Percentiles rank a stretch among this genome's conserved stretches.
These are phyloP conservation scores for Dioscorea dumetorum DNA, from an alignment of 106 monocot genomes.

Conservation along the genomic window DNA sequence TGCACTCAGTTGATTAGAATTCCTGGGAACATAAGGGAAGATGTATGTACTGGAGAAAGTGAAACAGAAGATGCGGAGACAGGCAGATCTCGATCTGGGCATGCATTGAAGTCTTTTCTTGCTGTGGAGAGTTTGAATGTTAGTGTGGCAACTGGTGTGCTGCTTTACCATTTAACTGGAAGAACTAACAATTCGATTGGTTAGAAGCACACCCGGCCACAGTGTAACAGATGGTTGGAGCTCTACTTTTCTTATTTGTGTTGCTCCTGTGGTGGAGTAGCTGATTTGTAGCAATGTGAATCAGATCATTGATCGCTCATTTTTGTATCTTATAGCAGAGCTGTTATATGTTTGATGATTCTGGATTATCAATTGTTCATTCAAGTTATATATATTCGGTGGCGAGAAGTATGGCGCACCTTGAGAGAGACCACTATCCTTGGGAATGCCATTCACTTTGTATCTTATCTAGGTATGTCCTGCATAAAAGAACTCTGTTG, in stretches of 20 bases:
- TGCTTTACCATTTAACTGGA: constrained; percentile 81
- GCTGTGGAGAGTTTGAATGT: constrained; percentile 99
- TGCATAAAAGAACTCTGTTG: too few species aligned
- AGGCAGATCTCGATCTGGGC: constrained; percentile 8
- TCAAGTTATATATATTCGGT: too few species aligned
- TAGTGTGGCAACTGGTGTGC: constrained; percentile 89
- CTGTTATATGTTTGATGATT: too few species aligned
- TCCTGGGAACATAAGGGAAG: constrained; percentile 22
- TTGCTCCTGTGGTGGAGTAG: neutral
- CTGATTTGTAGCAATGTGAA: neutral
- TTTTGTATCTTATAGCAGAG: neutral
- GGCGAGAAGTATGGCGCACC: too few species aligned
- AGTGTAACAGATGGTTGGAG: neutral
- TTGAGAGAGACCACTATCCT: too few species aligned
- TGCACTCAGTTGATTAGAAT: constrained; percentile 77
- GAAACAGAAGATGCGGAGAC: constrained; percentile 27
- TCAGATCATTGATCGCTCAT: neutral
- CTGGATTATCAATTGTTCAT: too few species aligned
- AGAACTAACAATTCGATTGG: constrained; percentile 3
- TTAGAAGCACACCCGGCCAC: constrained; percentile 8
- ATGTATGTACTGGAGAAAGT: constrained; percentile 7
- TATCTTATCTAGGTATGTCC: too few species aligned
- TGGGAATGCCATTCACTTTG: too few species aligned
- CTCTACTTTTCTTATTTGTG: neutral
- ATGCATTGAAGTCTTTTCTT: constrained; percentile 55